Evolutionary conservation across 2,329 filamentous ascomycete genomes (phyloP), one percentile per base, ranked within the genome.

Genomic region (Diaporthe capsici): DNA sequence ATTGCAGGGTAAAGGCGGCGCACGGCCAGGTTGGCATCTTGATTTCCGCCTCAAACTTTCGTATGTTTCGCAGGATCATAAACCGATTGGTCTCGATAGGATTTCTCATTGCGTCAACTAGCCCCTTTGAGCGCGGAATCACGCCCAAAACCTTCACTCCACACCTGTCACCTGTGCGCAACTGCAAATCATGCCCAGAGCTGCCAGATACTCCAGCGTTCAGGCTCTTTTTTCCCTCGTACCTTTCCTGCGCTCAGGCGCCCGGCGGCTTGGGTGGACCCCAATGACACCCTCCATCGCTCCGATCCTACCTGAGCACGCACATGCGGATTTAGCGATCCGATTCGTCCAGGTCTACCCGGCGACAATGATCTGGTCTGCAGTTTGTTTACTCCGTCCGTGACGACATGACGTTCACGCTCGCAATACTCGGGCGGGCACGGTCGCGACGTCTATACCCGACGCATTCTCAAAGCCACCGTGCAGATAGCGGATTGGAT

Each of bases 91-190:
- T 68, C 65, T 68, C 65, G 25, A 39, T 68, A 53, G 22, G 15
- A 53, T 68, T 68, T 53, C 28, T 22, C 22, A 68, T 68, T 68
- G 65, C 47, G 65, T 68, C 65, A 68, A 68, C 47, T 68, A 68
- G 34, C 47, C 65, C 47, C 65, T 68, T 68, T 53, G 65, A 68
- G 65, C 65, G 65, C 65, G 31, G 15, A 53, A 39, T 51, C 65
- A 39, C 47, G 47, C 65, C 47, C 65, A 68, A 68, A 68, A 68
- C 65, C 65, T 68, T 68, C 65, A 13, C 22, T 28, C 47, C 65
- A 53, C 47, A 53, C 65, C 31, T 68, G 65, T 68, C 63, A 68
- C 31, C 65, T 68, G 65, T 53, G 65, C 47, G 65, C 34, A 15
- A 53, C 47, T 15, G 44, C 12, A 68, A 8, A 39, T 28, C 44